phyloP scores from a whole-genome alignment of 2,329 filamentous ascomycete species.

The Didymella segeticola region DNA sequence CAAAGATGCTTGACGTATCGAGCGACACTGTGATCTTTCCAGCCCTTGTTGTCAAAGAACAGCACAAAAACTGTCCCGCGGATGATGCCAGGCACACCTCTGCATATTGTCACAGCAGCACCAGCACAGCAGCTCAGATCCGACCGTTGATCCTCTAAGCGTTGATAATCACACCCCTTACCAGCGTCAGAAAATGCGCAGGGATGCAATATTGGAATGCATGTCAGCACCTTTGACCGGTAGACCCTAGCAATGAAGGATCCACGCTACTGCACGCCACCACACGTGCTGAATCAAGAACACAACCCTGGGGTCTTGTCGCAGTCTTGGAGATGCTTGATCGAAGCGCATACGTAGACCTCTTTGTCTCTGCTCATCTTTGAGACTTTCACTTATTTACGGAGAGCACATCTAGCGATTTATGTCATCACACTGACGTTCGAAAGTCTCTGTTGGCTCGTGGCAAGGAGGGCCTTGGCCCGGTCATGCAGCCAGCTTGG shows the following conservation, averaged over 20 bases:
- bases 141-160: not conserved
- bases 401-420: not conserved
- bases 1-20: not conserved
- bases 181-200: not conserved
- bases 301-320: not conserved
- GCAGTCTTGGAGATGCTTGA: conserved; percentile 9
- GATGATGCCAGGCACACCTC: not conserved
- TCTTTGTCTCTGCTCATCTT: not conserved
- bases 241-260: not conserved
- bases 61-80: not conserved
- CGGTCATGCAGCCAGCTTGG: conserved; percentile 5
- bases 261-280: conserved; percentile 7
- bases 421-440: not conserved
- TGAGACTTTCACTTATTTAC: not conserved
- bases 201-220: conserved; percentile 8
- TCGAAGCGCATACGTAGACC: not conserved
- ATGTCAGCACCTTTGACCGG: conserved; percentile 5
- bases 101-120: not conserved
- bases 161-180: not conserved
- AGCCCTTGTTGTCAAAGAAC: no score
- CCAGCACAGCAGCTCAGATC: not conserved
- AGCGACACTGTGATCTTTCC: no score
- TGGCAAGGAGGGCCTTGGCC: conserved; percentile 12
- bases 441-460: not conserved
- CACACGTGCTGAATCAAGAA: not conserved